These are phyloP conservation scores for Dactylonectria macrodidyma DNA, from an alignment of 2,329 filamentous ascomycete genomes.

Conservation along the genomic window DNA sequence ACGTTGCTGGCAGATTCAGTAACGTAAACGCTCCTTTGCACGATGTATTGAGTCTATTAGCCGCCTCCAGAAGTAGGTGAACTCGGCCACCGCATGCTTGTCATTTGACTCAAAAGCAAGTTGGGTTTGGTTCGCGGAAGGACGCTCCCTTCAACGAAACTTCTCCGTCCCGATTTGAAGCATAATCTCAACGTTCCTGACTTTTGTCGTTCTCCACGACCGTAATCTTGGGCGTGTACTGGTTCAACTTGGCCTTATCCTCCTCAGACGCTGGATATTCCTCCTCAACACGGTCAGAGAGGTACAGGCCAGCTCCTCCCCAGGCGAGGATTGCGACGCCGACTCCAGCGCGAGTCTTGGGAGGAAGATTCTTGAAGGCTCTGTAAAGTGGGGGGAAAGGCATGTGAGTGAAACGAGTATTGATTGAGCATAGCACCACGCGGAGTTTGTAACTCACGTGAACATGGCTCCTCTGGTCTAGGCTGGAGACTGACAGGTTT, in stretches of 20 bases:
- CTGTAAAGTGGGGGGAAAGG: conserved; percentile 54
- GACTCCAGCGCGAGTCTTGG: conserved; percentile 79
- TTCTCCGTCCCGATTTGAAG: background rate
- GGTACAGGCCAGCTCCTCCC: conserved; percentile 80
- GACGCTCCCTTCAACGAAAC: background rate
- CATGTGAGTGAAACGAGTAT: background rate
- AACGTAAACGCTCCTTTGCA: too few species aligned
- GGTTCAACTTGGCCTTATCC: conserved; percentile 78
- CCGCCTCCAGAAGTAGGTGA: too few species aligned
- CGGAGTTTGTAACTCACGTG: conserved; percentile 30
- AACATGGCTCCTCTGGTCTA: conserved; percentile 36
- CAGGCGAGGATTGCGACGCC: conserved; percentile 84
- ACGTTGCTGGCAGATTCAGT: too few species aligned
- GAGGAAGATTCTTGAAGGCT: conserved; percentile 79
- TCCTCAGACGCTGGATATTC: conserved; percentile 77
- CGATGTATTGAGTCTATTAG: too few species aligned
- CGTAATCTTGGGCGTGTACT: conserved; percentile 73
- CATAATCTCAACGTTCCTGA: conserved; percentile 8
- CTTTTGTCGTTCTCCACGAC: conserved; percentile 65
- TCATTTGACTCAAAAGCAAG: too few species aligned
- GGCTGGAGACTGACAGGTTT: background rate
- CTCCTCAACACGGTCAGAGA: conserved; percentile 81
- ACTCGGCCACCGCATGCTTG: too few species aligned
- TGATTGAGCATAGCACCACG: background rate
- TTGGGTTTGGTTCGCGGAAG: too few species aligned